Base-by-base conservation (phyloP, 140 eudicot genomes). In the Stevia rebaudiana region DNA sequence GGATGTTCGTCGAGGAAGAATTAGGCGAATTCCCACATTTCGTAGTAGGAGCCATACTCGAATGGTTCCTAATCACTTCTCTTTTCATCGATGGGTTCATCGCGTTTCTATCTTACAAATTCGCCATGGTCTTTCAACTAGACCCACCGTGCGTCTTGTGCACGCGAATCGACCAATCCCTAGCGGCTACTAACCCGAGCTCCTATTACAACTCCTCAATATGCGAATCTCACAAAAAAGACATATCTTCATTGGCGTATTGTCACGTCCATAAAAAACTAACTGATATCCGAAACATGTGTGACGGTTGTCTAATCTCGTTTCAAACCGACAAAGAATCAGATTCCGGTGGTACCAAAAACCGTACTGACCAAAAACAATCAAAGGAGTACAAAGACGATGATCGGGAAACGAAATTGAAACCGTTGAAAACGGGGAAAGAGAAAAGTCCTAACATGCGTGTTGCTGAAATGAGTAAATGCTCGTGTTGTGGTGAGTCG, bases 231-330 rank as follows among this genome's bases (percentile, higher is more conserved):
- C 99, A 94, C 86, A 94, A 86, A 68, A 86, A 70, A 70, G 86
- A 86, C 63, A 82, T 94, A n/a, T 94, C 99, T 0, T 77, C 95
- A 51, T 87, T 94, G 40, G 99, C 99, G 4, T 86, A 85, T 57
- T 94, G 99, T 60, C 90, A 82, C 22, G 84, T 80, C 10, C 99
- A 94, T 59, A 46, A 80, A 61, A 88, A 76, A 44, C 73, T 94
- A 25, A 82, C 95, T 0, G 94, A 89, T 61, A 81, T 88, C 30
- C 77, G 82, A 11, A 83, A 65, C 87, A 85, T 94, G 97, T 89
- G 99, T 28, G 95, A 86, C 25, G 79, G 88, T 6, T 89, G 99
- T 70, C 94, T 94, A 9, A 88, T 94, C n/a, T 88, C 97, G 0
- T 94, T 89, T 71, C 94, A 90, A 16, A 74, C 79, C 2, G 90